Evolutionary conservation across 257 asterid genomes (phyloP).

Genomic region (Solanum clarkiae): DNA sequence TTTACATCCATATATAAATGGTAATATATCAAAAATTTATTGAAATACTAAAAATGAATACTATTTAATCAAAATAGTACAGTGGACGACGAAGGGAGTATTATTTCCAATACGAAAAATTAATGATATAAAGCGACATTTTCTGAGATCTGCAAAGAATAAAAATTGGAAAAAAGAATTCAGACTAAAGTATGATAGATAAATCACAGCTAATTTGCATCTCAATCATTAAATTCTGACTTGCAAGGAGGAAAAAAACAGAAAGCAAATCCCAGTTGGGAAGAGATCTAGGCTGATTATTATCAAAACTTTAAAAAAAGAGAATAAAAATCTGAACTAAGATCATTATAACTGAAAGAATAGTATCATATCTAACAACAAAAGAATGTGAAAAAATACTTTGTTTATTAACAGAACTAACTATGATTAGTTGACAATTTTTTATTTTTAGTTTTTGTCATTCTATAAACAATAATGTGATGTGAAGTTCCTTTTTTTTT

Average conservation of each 20-base stretch:
- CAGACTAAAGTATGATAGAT: not conserved
- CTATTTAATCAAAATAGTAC: no score
- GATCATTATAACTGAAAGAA: constrained; percentile 11
- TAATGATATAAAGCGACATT: not conserved
- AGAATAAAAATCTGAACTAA: constrained; percentile 5
- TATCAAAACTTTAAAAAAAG: constrained; percentile 8
- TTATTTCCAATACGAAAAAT: not conserved
- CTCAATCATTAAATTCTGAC: not conserved
- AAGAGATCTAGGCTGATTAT: constrained; percentile 10
- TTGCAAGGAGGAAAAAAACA: not conserved
- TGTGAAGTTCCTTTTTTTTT: not conserved
- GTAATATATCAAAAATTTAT: no score
- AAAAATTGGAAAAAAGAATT: not conserved
- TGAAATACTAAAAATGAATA: no score
- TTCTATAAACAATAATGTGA: constrained; percentile 6
- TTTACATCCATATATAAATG: no score
- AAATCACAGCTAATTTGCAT: not conserved
- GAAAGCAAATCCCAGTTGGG: not conserved
- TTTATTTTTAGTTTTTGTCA: not conserved
- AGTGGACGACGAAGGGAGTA: no score
- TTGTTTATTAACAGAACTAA: constrained; percentile 10
- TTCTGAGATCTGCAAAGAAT: not conserved
- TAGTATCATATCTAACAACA: constrained; percentile 22
- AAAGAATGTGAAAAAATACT: not conserved
- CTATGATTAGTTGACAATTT: constrained; percentile 1